A percentile compares a stretch with the other conserved stretches of the same genome.
Evolutionary conservation across 1,139 yeast species (phyloP).

Genomic region (Chernovozyma sophiae-reginae): DNA sequence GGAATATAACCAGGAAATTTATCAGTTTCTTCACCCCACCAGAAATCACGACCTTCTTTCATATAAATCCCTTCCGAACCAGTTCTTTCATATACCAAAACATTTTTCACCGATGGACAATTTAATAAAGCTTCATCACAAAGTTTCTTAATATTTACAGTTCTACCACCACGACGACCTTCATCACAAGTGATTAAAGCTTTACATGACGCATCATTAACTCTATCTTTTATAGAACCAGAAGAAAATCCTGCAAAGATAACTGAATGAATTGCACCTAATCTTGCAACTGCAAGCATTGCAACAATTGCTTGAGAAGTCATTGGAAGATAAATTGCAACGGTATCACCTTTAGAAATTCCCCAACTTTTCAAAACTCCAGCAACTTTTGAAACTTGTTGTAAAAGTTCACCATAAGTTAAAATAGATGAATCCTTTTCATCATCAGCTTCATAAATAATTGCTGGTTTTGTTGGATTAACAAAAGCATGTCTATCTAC

Average conservation of each 20-base stretch:
- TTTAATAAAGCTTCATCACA: constrained; percentile 87
- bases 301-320: constrained; percentile 93
- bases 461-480: constrained; percentile 83
- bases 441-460: constrained; percentile 94
- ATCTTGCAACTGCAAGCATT: constrained; percentile 88
- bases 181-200: constrained; percentile 94
- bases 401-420: constrained; percentile 82
- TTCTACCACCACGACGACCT: constrained; percentile 94
- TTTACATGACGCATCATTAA: constrained; percentile 81
- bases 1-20: constrained; percentile 84
- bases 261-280: constrained; percentile 96
- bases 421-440: constrained; percentile 68
- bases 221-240: constrained; percentile 89
- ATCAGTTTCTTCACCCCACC: constrained; percentile 87
- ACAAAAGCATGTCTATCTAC: constrained; percentile 92
- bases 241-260: constrained; percentile 96
- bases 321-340: constrained; percentile 96
- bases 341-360: constrained; percentile 88
- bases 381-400: constrained; percentile 85
- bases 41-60: constrained; percentile 81
- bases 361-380: constrained; percentile 87
- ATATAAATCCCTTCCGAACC: constrained; percentile 63
- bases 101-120: constrained; percentile 78
- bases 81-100: constrained; percentile 84
- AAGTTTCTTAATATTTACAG: constrained; percentile 84